Conservation (phyloP, 805 yeast genomes). For the Saccharomyces eubayanus region DNA sequence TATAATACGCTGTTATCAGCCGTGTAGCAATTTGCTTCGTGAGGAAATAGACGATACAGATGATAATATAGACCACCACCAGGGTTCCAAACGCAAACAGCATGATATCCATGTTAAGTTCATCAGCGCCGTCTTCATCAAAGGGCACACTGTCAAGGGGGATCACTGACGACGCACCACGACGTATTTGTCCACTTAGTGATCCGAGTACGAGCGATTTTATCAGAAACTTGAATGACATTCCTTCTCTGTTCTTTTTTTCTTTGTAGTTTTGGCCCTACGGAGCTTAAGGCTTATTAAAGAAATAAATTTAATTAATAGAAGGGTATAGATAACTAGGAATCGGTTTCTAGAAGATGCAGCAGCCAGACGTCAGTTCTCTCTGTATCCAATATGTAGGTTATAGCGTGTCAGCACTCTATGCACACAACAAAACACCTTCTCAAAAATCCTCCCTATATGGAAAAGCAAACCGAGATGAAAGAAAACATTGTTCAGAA, state of each 20-base stretch:
- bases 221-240: neutral
- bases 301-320: neutral
- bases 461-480: neutral
- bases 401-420: neutral
- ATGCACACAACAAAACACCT: neutral
- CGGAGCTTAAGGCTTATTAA: neutral
- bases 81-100: slow-evolving; percentile 18
- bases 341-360: neutral
- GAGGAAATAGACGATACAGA: slow-evolving; percentile 12
- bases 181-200: neutral
- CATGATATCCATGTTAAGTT: slow-evolving; percentile 20
- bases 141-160: neutral
- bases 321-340: neutral
- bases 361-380: neutral
- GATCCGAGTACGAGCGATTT: neutral
- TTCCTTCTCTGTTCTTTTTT: neutral
- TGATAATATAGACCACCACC: slow-evolving; percentile 13
- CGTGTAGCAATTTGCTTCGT: slow-evolving; percentile 10
- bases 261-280: neutral
- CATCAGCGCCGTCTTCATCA: slow-evolving; percentile 13
- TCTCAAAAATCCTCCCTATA: neutral
- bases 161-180: neutral
- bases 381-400: neutral
- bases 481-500: neutral
- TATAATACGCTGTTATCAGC: slow-evolving; percentile 6